Conservation (phyloP, 164 flowering plant species). For the Piper betle region DNA sequence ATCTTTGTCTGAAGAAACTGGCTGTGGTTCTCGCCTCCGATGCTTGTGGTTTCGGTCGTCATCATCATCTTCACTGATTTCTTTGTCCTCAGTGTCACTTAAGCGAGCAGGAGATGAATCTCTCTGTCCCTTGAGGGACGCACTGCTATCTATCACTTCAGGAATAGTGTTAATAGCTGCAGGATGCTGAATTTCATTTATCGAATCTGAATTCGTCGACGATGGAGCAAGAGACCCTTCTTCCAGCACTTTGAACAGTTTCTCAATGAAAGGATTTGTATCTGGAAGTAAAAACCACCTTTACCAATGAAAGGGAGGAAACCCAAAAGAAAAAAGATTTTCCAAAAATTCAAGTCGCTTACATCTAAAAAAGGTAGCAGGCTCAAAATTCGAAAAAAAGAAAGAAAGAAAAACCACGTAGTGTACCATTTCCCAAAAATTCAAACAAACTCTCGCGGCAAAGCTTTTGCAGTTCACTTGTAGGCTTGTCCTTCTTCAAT, state of each 20-base stretch:
- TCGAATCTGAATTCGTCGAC: constrained; percentile 9
- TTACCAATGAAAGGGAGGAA: neutral
- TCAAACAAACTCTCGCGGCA: constrained; percentile 23
- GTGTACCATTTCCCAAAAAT: constrained; percentile 26
- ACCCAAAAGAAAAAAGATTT: too few relatives aligned
- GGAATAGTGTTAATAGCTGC: constrained; percentile 7
- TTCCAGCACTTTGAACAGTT: constrained; percentile 22
- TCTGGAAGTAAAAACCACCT: constrained; percentile 12
- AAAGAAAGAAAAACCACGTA: neutral
- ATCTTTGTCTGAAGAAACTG: constrained; percentile 62
- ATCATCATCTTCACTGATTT: constrained; percentile 82
- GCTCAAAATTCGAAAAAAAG: neutral
- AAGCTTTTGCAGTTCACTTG: constrained; percentile 19
- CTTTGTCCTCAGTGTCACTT: constrained; percentile 82
- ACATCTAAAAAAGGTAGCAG: neutral
- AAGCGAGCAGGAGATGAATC: constrained; percentile 36
- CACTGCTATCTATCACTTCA: constrained; percentile 36
- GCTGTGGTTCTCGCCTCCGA: constrained; percentile 56
- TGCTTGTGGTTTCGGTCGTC: constrained; percentile 97
- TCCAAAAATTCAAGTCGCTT: neutral
- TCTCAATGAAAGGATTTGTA: constrained; percentile 18
- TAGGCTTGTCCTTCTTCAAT: constrained; percentile 24
- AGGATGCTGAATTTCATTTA: constrained; percentile 10
- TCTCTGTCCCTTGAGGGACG: constrained; percentile 33
- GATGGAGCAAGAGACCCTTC: constrained; percentile 14